Conservation (phyloP, 345 rosid genomes). For the Pistacia integerrima region DNA sequence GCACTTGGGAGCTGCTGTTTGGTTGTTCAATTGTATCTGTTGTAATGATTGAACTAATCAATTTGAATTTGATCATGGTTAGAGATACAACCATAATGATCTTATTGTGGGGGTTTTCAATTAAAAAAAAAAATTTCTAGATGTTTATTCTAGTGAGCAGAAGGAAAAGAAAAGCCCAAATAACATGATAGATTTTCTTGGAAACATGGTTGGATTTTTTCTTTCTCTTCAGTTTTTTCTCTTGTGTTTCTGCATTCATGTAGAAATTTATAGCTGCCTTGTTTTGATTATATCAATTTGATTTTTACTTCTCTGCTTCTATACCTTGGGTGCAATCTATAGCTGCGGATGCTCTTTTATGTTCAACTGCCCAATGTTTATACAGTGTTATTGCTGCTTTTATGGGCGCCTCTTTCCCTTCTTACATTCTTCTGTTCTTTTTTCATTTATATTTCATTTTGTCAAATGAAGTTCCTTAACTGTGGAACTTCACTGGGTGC, state of each 20-base stretch:
- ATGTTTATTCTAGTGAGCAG: background rate
- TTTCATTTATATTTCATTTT: constrained; percentile 1
- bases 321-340: background rate
- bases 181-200: background rate
- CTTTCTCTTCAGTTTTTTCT: no score
- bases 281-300: background rate
- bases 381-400: background rate
- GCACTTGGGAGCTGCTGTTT: background rate
- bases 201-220: background rate
- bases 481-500: constrained; percentile 16
- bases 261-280: background rate
- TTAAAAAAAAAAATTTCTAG: background rate
- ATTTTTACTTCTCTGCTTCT: background rate
- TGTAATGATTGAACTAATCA: background rate
- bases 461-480: constrained; percentile 13
- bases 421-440: background rate
- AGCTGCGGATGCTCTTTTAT: background rate
- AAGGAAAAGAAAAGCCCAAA: background rate
- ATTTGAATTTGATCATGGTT: background rate
- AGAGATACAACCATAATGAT: background rate
- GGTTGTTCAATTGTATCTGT: background rate
- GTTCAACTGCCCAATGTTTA: background rate
- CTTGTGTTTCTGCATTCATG: no score
- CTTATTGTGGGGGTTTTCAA: background rate
- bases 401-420: background rate